Percentiles rank a stretch among this genome's conserved stretches.
Conservation (phyloP, 1,284 basidiomycete genomes). For the Cutaneotrichosporon arboriforme region DNA sequence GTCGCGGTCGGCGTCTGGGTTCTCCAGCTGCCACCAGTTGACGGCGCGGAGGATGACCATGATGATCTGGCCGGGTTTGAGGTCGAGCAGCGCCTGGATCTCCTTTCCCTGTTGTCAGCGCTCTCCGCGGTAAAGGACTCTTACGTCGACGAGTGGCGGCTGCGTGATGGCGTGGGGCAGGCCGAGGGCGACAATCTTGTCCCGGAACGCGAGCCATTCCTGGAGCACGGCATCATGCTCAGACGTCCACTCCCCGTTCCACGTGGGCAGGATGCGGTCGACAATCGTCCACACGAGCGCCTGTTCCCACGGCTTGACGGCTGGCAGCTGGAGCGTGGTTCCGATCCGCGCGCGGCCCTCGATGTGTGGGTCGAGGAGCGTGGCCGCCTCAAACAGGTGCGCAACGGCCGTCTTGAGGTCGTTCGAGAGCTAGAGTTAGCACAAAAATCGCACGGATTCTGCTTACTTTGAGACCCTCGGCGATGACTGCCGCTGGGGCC, state of each 20-base stretch:
- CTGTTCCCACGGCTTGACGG: slow-evolving; percentile 55
- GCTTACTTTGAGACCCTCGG: slow-evolving; percentile 67
- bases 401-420: slow-evolving; percentile 74
- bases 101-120: slow-evolving; percentile 62
- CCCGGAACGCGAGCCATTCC: slow-evolving; percentile 62
- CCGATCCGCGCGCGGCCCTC: slow-evolving; percentile 45
- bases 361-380: slow-evolving; percentile 54
- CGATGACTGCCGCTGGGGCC: slow-evolving; percentile 64
- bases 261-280: slow-evolving; percentile 61
- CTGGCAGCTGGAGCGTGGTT: slow-evolving; percentile 25
- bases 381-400: slow-evolving; percentile 59
- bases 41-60: slow-evolving; percentile 60
- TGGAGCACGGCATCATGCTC: slow-evolving; percentile 53
- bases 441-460: not conserved
- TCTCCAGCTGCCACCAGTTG: slow-evolving; percentile 73
- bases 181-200: slow-evolving; percentile 59
- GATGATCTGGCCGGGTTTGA: slow-evolving; percentile 64
- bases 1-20: slow-evolving; percentile 61
- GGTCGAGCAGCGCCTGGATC: slow-evolving; percentile 56
- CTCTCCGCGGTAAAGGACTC: too few species aligned
- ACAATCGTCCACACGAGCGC: slow-evolving; percentile 70
- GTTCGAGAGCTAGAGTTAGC: slow-evolving; percentile 55
- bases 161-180: slow-evolving; percentile 61
- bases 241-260: slow-evolving; percentile 51
- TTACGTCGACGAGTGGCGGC: slow-evolving; percentile 61